phyloP scores from a whole-genome alignment of 345 rosid genomes.

The Acer campestre region DNA sequence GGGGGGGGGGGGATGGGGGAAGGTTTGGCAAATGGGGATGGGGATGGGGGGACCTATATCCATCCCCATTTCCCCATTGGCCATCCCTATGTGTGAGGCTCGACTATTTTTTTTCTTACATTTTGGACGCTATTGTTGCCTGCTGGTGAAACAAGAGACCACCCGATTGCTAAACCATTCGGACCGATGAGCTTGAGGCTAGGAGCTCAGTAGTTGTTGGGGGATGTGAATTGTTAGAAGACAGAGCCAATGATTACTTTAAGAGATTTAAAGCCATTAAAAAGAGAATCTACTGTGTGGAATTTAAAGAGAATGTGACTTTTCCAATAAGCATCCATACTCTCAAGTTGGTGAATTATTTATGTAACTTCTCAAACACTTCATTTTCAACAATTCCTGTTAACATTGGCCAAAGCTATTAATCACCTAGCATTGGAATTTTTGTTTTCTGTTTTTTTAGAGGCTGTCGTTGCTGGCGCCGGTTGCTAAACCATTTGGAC shows the following conservation, averaged over 20 bases:
- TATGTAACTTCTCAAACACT: background rate
- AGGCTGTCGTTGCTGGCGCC: background rate
- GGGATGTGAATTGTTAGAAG: background rate
- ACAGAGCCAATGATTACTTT: background rate
- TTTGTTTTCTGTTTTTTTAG: background rate
- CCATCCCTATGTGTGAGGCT: too few relatives aligned
- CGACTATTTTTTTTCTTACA: background rate
- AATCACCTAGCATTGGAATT: too few relatives aligned
- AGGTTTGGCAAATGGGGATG: too few relatives aligned
- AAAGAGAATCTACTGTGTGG: background rate
- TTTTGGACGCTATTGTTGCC: background rate
- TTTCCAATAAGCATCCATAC: background rate
- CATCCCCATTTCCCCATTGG: too few relatives aligned
- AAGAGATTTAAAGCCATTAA: background rate
- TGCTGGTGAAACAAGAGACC: background rate
- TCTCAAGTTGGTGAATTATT: background rate
- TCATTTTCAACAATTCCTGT: background rate
- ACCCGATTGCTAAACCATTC: constrained; percentile 10
- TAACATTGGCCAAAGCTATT: too few relatives aligned
- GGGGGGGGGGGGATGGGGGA: too few relatives aligned
- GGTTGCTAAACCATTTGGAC: constrained; percentile 3
- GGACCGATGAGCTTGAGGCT: constrained; percentile 5
- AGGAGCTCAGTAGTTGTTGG: background rate
- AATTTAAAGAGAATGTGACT: background rate
- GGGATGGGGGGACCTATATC: too few relatives aligned